These are phyloP conservation scores for Zygoascus sp. DNA, from an alignment of 1,139 yeast species.

Conservation along the genomic window DNA sequence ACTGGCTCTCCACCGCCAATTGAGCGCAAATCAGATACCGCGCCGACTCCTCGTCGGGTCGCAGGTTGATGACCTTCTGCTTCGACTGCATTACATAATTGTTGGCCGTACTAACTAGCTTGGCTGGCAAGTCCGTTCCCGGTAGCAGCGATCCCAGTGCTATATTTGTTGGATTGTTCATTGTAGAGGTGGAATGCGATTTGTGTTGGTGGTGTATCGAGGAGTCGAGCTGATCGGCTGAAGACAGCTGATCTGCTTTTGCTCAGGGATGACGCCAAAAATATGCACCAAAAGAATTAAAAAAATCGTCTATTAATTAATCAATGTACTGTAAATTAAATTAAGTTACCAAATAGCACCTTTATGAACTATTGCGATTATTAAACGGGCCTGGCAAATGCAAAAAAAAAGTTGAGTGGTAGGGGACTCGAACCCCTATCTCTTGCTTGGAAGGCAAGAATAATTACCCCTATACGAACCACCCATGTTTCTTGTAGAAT, in stretches of 20 bases:
- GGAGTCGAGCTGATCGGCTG: too few relatives aligned
- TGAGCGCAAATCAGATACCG: slow-evolving; percentile 32
- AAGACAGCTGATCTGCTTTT: too few relatives aligned
- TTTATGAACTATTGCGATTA: too few relatives aligned
- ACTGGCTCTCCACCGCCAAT: slow-evolving; percentile 31
- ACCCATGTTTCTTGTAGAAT: slow-evolving; percentile 19
- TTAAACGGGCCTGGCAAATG: too few relatives aligned
- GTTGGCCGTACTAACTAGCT: slow-evolving; percentile 18
- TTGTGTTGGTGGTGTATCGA: background rate
- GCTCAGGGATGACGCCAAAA: background rate
- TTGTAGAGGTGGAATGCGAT: background rate
- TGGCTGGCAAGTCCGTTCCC: slow-evolving; percentile 15
- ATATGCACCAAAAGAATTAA: too few relatives aligned
- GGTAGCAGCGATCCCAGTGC: slow-evolving; percentile 12
- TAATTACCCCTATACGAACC: slow-evolving; percentile 48
- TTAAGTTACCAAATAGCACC: too few relatives aligned
- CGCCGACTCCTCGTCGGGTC: slow-evolving; percentile 34
- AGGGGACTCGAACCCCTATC: slow-evolving; percentile 83
- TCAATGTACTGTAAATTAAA: background rate
- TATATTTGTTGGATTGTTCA: background rate
- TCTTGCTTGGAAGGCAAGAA: slow-evolving; percentile 74
- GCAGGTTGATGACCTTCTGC: slow-evolving; percentile 21
- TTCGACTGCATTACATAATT: slow-evolving; percentile 21
- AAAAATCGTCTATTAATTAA: too few relatives aligned
- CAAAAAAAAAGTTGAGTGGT: slow-evolving; percentile 51